phyloP scores from a whole-genome alignment of 2,329 filamentous ascomycete genomes.

The Claviceps sp. region DNA sequence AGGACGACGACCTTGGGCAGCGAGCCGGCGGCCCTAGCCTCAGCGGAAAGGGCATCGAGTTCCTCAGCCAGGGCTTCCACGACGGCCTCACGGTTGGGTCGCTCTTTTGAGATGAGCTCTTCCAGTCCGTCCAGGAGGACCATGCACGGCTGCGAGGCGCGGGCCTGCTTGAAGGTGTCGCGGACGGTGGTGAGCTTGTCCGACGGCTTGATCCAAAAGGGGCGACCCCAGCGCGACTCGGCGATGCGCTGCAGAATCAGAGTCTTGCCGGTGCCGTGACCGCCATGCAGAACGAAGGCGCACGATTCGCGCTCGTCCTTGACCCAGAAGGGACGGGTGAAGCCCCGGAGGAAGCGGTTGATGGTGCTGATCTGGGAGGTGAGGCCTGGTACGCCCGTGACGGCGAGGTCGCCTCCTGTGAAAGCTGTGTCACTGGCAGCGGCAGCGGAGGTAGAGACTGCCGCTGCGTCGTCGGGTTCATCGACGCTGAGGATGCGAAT shows the following conservation, averaged over 20 bases:
- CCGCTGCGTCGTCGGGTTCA: conserved; percentile 9
- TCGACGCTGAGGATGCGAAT: conserved; percentile 25
- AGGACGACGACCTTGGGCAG: conserved; percentile 55
- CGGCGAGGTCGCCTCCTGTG: conserved; percentile 22
- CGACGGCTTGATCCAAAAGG: conserved; percentile 45
- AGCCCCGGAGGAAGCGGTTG: conserved; percentile 50
- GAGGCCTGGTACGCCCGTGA: conserved; percentile 54
- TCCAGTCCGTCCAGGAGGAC: conserved; percentile 71
- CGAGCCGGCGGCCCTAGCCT: conserved; percentile 21
- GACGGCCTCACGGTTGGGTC: conserved; percentile 34
- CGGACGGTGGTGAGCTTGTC: conserved; percentile 47
- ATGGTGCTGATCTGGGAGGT: conserved; percentile 48
- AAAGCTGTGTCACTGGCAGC: neutral
- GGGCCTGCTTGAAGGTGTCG: conserved; percentile 56
- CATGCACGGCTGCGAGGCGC: conserved; percentile 57
- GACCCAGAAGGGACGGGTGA: conserved; percentile 26
- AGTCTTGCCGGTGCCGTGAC: conserved; percentile 74
- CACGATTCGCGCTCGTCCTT: conserved; percentile 26
- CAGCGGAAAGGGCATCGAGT: conserved; percentile 38
- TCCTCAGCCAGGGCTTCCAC: conserved; percentile 38
- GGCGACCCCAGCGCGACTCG: conserved; percentile 54
- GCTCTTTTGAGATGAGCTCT: conserved; percentile 49
- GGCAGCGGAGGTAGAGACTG: neutral
- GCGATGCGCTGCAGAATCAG: conserved; percentile 57
- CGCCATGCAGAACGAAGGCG: conserved; percentile 65